Evolutionary conservation across 768 basidiomycete species (phyloP).

Genomic region (Rhizopogon roseolus): DNA sequence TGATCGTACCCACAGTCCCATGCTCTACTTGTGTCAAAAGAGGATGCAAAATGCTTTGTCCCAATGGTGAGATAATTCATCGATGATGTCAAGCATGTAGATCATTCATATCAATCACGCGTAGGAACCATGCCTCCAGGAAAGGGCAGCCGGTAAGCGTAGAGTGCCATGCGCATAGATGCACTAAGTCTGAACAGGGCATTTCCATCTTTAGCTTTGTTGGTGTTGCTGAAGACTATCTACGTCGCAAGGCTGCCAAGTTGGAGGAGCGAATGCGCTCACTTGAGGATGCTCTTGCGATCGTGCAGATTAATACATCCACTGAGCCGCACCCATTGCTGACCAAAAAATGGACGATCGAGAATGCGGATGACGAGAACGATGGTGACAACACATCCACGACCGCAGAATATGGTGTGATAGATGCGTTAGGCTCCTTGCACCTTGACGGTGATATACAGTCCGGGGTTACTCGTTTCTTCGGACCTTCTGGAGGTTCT

Average conservation of each 20-base stretch:
- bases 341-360: conserved; percentile 8
- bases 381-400: not conserved
- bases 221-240: conserved; percentile 46
- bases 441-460: conserved; percentile 33
- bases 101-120: not conserved
- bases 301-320: conserved; percentile 36
- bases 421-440: conserved; percentile 39
- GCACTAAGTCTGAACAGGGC: not conserved
- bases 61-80: conserved; percentile 36
- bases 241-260: conserved; percentile 39
- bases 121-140: conserved; percentile 50
- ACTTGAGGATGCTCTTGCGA: conserved; percentile 51
- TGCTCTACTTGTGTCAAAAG: conserved; percentile 45
- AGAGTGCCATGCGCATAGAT: not conserved
- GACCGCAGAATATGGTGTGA: conserved; percentile 17
- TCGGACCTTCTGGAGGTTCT: conserved; percentile 43
- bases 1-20: conserved; percentile 20
- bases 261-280: conserved; percentile 49
- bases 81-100: not conserved
- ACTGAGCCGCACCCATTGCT: conserved; percentile 41
- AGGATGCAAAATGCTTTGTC: conserved; percentile 43
- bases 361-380: conserved; percentile 28
- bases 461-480: conserved; percentile 27
- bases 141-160: conserved; percentile 45
- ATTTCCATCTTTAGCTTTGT: conserved; percentile 37